These are phyloP conservation scores for Phytophthora syringae DNA, from an alignment of 352 stramenopile species.

Conservation along the genomic window DNA sequence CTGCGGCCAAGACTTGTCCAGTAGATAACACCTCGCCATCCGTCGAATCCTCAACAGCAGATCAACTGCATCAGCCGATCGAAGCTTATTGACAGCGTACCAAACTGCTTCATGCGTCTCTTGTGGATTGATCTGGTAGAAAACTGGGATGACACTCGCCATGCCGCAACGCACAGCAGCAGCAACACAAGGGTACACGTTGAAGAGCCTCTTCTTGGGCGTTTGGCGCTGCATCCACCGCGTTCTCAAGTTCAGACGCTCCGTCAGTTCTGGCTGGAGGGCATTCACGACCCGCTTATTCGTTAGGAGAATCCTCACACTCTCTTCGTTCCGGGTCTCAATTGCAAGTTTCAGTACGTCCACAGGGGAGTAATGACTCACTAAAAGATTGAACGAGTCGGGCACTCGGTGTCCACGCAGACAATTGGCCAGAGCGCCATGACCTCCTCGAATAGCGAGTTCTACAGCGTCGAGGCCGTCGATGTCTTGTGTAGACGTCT, in stretches of 20 bases:
- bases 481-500: conserved; percentile 4
- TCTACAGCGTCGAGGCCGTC: conserved; percentile 12
- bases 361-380: conserved; percentile 13
- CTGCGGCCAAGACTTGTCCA: neutral
- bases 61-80: neutral
- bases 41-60: neutral
- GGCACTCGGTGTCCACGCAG: neutral
- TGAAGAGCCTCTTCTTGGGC: conserved; percentile 15
- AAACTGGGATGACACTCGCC: conserved; percentile 4
- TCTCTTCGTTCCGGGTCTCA: conserved; percentile 12
- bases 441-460: conserved; percentile 3
- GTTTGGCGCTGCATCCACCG: conserved; percentile 17
- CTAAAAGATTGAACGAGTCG: neutral
- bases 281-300: conserved; percentile 10
- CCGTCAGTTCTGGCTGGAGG: conserved; percentile 5
- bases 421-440: conserved; percentile 11
- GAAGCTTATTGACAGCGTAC: conserved; percentile 14
- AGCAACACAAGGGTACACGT: conserved; percentile 19
- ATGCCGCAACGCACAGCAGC: conserved; percentile 12
- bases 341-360: conserved; percentile 19
- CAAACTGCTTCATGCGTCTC: conserved; percentile 14
- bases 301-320: neutral
- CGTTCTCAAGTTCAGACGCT: conserved; percentile 8
- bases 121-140: conserved; percentile 18
- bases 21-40: neutral